Percentiles rank a stretch among this genome's conserved stretches.
Evolutionary conservation across 179 eudicot genomes (phyloP).

Genomic region (Beta corolliflora): DNA sequence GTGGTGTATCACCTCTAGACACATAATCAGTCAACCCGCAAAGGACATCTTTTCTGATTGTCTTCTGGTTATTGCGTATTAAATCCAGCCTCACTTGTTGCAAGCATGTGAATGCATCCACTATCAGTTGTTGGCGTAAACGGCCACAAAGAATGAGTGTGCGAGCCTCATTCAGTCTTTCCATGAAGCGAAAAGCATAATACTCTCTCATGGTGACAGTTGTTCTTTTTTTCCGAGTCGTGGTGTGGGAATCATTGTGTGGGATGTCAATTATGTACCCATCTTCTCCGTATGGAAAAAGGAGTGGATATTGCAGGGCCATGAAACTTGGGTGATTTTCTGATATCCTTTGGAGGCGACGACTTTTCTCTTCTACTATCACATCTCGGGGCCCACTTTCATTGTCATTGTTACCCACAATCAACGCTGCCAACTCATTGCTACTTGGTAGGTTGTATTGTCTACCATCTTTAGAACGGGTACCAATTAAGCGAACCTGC

Average conservation of each 20-base stretch:
- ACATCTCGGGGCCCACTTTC: slow-evolving; percentile 9
- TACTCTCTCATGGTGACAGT: too few species aligned
- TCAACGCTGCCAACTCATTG: slow-evolving; percentile 24
- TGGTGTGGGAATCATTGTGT: too few species aligned
- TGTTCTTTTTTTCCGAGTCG: too few species aligned
- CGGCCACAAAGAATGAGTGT: too few species aligned
- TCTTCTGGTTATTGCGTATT: too few species aligned
- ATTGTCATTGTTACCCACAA: slow-evolving; percentile 12
- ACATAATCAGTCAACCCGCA: too few species aligned
- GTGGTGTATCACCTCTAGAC: too few species aligned
- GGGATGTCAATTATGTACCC: too few species aligned
- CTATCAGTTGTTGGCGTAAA: too few species aligned
- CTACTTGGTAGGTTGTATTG: slow-evolving; percentile 17
- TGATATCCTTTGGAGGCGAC: neutral
- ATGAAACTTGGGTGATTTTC: slow-evolving; percentile 29
- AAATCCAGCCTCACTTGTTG: slow-evolving; percentile 18
- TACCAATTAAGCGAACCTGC: neutral
- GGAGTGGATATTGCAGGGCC: slow-evolving; percentile 37
- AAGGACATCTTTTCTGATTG: too few species aligned
- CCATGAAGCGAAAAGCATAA: too few species aligned
- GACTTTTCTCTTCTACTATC: neutral
- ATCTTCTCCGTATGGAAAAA: slow-evolving; percentile 33
- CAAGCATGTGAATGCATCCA: slow-evolving; percentile 28
- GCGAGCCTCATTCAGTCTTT: too few species aligned
- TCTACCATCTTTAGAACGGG: slow-evolving; percentile 5